A percentile compares a stretch with the other conserved stretches of the same genome.
Evolutionary conservation across 345 rosid species (phyloP).

Genomic region (Salix arbutifolia): DNA sequence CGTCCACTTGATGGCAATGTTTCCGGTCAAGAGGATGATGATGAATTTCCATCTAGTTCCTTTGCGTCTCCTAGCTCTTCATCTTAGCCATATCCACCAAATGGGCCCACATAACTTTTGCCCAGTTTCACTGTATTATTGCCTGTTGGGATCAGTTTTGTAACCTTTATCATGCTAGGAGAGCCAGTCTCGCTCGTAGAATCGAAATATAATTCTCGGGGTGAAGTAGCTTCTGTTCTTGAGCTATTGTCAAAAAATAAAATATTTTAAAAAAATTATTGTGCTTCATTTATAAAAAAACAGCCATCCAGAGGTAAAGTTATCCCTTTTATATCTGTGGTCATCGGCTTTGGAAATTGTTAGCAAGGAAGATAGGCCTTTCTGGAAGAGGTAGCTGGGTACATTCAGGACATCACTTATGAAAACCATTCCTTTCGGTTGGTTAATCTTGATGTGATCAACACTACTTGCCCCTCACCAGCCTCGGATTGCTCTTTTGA

Average conservation of each 20-base stretch:
- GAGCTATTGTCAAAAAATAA: too few relatives aligned
- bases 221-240: too few relatives aligned
- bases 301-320: conserved; percentile 11
- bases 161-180: neutral
- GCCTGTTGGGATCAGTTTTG: conserved; percentile 5
- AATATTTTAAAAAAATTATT: too few relatives aligned
- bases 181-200: too few relatives aligned
- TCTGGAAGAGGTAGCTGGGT: conserved; percentile 8
- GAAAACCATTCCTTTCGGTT: conserved; percentile 17
- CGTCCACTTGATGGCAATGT: neutral
- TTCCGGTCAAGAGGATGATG: neutral
- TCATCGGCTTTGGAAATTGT: conserved; percentile 10
- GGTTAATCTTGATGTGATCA: conserved; percentile 7
- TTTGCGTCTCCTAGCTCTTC: neutral
- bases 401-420: conserved; percentile 15
- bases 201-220: neutral
- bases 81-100: neutral
- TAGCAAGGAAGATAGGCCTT: neutral
- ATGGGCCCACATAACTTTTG: conserved; percentile 3
- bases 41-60: neutral
- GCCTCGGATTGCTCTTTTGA: conserved; percentile 25
- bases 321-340: conserved; percentile 36
- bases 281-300: too few relatives aligned
- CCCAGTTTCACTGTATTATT: neutral
- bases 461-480: conserved; percentile 21